phyloP scores from a whole-genome alignment of 495 filamentous ascomycete genomes.

The Annulohypoxylon stygium region DNA sequence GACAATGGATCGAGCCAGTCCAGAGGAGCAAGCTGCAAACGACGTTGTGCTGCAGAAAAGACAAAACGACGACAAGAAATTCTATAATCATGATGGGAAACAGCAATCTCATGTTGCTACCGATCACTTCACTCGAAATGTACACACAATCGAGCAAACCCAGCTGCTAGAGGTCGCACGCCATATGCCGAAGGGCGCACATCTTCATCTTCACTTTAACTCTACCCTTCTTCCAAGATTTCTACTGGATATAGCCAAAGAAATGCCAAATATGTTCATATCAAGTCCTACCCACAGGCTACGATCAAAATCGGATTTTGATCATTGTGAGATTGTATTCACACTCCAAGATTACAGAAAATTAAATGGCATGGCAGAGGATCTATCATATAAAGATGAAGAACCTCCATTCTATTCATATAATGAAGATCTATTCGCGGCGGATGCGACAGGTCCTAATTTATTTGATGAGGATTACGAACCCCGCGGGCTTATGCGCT shows the following conservation, averaged over 20 bases:
- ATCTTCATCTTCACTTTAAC: constrained; percentile 71
- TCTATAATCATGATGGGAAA: constrained; percentile 50
- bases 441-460: constrained; percentile 26
- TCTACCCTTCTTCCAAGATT: constrained; percentile 63
- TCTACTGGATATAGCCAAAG: constrained; percentile 63
- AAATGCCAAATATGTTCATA: constrained; percentile 66
- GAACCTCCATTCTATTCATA: not conserved
- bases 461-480: constrained; percentile 44
- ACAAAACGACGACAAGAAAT: constrained; percentile 51
- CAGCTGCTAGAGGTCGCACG: constrained; percentile 57
- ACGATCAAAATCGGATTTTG: constrained; percentile 49
- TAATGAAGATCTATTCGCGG: constrained; percentile 32
- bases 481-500: constrained; percentile 53
- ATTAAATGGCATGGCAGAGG: constrained; percentile 26
- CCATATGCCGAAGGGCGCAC: constrained; percentile 66
- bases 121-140: constrained; percentile 63
- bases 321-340: constrained; percentile 64
- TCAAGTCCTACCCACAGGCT: constrained; percentile 58
- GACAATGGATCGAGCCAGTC: constrained; percentile 36
- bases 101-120: constrained; percentile 51
- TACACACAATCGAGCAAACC: constrained; percentile 61
- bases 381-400: constrained; percentile 3
- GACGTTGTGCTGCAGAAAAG: constrained; percentile 51
- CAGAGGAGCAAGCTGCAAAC: constrained; percentile 49
- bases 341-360: constrained; percentile 55